Conservation (phyloP, 306 rosid species). For the Begonia peltatifolia region DNA sequence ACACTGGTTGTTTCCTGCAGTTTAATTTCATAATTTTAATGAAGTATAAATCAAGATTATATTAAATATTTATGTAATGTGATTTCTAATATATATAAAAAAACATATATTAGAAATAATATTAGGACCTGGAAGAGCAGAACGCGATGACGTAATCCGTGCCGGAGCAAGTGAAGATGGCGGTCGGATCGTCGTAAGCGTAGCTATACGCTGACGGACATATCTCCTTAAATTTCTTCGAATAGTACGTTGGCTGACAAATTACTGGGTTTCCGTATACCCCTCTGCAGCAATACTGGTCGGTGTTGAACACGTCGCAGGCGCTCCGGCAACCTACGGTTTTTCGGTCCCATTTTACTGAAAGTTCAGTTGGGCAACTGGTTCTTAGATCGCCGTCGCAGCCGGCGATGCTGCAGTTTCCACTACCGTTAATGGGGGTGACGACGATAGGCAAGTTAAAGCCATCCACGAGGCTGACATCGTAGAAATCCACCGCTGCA, state of each 20-base stretch:
- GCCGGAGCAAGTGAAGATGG: slow-evolving; percentile 62
- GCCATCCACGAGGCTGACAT: slow-evolving; percentile 87
- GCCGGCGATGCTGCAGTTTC: slow-evolving; percentile 56
- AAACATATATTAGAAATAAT: neutral
- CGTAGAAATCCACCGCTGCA: slow-evolving; percentile 43
- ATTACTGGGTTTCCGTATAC: slow-evolving; percentile 38
- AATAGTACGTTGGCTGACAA: slow-evolving; percentile 65
- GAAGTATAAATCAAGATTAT: no score
- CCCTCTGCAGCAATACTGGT: slow-evolving; percentile 89
- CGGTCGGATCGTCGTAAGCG: slow-evolving; percentile 80
- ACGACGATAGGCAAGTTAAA: slow-evolving; percentile 54
- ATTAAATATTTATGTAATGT: no score
- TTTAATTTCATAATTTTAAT: neutral
- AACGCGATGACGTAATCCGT: slow-evolving; percentile 56
- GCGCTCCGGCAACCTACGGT: slow-evolving; percentile 70
- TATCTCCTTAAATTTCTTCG: slow-evolving; percentile 61
- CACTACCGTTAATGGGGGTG: slow-evolving; percentile 43
- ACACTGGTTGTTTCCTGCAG: slow-evolving; percentile 50
- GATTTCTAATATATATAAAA: no score
- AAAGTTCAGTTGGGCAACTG: slow-evolving; percentile 39
- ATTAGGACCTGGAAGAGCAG: slow-evolving; percentile 55
- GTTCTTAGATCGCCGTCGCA: slow-evolving; percentile 51
- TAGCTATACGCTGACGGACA: slow-evolving; percentile 84
- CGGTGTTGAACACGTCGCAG: slow-evolving; percentile 63
- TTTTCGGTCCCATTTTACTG: slow-evolving; percentile 40